phyloP scores from a whole-genome alignment of 345 rosid species.

The Noccaea bulbosa region DNA sequence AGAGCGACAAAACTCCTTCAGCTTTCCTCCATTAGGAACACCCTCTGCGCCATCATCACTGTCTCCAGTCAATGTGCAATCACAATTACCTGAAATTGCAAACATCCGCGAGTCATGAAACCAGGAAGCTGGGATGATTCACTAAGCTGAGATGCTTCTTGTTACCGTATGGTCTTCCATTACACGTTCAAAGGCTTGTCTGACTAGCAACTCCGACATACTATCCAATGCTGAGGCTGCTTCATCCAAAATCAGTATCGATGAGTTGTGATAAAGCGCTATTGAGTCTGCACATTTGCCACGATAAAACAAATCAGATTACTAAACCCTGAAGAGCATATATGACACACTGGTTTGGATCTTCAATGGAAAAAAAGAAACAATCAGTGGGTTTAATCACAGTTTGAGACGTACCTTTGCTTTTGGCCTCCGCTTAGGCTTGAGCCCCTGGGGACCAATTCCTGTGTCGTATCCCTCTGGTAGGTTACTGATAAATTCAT shows the following conservation, averaged over 20 bases:
- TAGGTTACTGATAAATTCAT: constrained; percentile 78
- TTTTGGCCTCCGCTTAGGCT: constrained; percentile 94
- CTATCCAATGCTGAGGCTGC: constrained; percentile 97
- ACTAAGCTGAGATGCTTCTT: constrained; percentile 1
- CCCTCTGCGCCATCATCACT: constrained; percentile 74
- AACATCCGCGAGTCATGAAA: not conserved
- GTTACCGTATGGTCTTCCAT: constrained; percentile 85
- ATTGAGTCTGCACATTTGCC: constrained; percentile 67
- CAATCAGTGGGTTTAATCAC: not conserved
- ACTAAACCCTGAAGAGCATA: not conserved
- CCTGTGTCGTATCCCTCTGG: constrained; percentile 75
- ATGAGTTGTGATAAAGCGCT: constrained; percentile 80
- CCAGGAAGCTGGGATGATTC: not conserved
- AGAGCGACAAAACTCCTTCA: constrained; percentile 60
- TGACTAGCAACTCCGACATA: constrained; percentile 80
- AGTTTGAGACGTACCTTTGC: constrained; percentile 64
- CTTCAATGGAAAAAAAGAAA: not conserved
- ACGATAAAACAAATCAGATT: constrained; percentile 9
- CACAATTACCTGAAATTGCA: constrained; percentile 62
- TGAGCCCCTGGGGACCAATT: constrained; percentile 90
- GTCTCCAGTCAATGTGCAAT: constrained; percentile 96
- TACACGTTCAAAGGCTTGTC: constrained; percentile 81
- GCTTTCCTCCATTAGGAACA: constrained; percentile 75
- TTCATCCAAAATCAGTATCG: constrained; percentile 90
- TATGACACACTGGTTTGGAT: not conserved